These are phyloP conservation scores for Solanum bulbocastanum DNA, from an alignment of 257 asterid genomes.

Conservation along the genomic window DNA sequence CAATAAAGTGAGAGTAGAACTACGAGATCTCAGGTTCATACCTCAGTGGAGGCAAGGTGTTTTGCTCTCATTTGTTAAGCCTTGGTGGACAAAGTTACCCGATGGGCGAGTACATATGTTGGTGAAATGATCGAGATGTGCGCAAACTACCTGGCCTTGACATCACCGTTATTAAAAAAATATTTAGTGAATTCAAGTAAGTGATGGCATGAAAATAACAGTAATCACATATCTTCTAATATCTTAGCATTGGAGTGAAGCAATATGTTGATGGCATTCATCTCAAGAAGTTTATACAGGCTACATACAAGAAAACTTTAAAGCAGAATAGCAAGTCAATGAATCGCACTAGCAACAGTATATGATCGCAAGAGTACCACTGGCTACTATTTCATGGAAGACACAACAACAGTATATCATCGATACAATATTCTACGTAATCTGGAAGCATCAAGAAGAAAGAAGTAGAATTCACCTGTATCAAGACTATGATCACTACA, in stretches of 20 bases:
- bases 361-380: not conserved
- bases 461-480: not conserved
- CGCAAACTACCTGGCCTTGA: not conserved
- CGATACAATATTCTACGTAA: not conserved
- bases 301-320: not conserved
- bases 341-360: not conserved
- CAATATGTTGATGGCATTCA: not conserved
- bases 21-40: not conserved
- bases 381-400: not conserved
- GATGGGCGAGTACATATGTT: not conserved
- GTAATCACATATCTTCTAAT: not conserved
- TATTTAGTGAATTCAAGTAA: not conserved
- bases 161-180: not conserved
- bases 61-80: not conserved
- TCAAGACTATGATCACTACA: not conserved
- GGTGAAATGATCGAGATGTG: not conserved
- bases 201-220: not conserved
- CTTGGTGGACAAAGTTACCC: not conserved
- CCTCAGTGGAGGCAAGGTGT: not conserved
- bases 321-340: not conserved
- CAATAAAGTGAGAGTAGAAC: not conserved
- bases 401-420: not conserved
- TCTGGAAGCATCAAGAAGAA: not conserved
- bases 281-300: not conserved
- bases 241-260: not conserved